These are phyloP conservation scores for Cordyceps cateniannulata DNA, from an alignment of 2,329 filamentous ascomycete species.

Conservation along the genomic window DNA sequence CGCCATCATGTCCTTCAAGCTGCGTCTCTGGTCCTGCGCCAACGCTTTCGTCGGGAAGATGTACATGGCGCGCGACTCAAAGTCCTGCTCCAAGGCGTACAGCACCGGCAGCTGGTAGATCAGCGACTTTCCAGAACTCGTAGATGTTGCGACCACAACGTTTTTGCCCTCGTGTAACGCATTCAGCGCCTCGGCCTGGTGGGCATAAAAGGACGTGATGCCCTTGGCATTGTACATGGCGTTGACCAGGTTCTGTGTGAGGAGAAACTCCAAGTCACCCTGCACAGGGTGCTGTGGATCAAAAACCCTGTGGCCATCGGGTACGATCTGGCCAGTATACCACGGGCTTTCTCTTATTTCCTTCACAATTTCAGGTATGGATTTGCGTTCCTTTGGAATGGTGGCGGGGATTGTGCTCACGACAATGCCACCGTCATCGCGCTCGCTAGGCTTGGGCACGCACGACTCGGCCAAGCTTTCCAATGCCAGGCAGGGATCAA, in stretches of 20 bases:
- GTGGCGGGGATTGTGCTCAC: constrained; percentile 52
- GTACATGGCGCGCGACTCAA: constrained; percentile 79
- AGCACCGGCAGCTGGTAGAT: constrained; percentile 95
- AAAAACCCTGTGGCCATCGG: constrained; percentile 86
- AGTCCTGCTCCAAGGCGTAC: constrained; percentile 74
- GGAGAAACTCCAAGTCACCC: constrained; percentile 74
- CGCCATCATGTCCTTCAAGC: constrained; percentile 73
- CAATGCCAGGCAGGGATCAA: constrained; percentile 64
- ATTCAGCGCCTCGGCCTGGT: constrained; percentile 93
- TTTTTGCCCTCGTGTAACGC: constrained; percentile 73
- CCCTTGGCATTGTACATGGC: constrained; percentile 87
- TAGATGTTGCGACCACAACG: constrained; percentile 90
- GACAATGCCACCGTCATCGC: constrained; percentile 25
- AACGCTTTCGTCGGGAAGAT: constrained; percentile 97
- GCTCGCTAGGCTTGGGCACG: constrained; percentile 54
- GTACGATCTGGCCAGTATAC: constrained; percentile 90
- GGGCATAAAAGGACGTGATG: constrained; percentile 80
- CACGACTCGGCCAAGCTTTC: constrained; percentile 50
- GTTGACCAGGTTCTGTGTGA: constrained; percentile 92
- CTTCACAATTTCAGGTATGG: constrained; percentile 75
- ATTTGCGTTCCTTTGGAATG: constrained; percentile 74
- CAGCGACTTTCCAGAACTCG: constrained; percentile 93
- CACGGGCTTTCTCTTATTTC: constrained; percentile 78
- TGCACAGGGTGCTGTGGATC: constrained; percentile 76
- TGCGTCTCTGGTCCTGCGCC: constrained; percentile 88